Evolutionary conservation across 176 grass and related monocot genomes (phyloP), one percentile per base, ranked within the genome.

Genomic region (Tillandsia fasciculata): DNA sequence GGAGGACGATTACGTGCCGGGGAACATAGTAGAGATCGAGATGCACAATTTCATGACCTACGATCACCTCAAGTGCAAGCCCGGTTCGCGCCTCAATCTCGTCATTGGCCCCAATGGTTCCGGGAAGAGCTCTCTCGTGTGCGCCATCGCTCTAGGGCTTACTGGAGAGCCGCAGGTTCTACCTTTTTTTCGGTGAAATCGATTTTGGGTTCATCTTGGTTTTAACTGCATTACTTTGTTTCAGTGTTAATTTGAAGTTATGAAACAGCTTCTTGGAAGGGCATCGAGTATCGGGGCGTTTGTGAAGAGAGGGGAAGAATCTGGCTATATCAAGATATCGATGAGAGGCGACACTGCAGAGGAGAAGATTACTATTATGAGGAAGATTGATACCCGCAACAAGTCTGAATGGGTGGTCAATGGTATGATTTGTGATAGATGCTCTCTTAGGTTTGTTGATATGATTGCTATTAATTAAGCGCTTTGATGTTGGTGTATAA

Each of bases 1-100:
- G 33, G 89, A 97, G 11, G 94, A 90, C 57, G 93, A 90, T 74
- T 97, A 90, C 51, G 86, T 92, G 53, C 84, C 89, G 13, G 94
- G 94, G 50, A 99, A 93, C 79, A 90, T 99, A 73, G 72, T 90
- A 7, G 89, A 99, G 72, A 90, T 99, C 54, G 94, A 99, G 81
- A 85, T 90, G 28, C 64, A 78, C 74, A 99, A 88, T 61, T 90
- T 99, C 75, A 93, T 99, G 94, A 99, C 94, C 42, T 93, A 93
- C 66, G 89, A 90, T 56, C 86, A 67, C 68, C 79, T 96, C 53
- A 68, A 67, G 12, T 97, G 93, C 84, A 68, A 82, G 67, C 89
- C 89, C 9, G 93, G 84, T 14, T 72, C 93, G 15, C 86, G 89
- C 72, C 94, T 99, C 61, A 93, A 93, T 76, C 79, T 99, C 64